Conservation (phyloP, 805 yeast genomes). For the Starmerella scarabaei region DNA sequence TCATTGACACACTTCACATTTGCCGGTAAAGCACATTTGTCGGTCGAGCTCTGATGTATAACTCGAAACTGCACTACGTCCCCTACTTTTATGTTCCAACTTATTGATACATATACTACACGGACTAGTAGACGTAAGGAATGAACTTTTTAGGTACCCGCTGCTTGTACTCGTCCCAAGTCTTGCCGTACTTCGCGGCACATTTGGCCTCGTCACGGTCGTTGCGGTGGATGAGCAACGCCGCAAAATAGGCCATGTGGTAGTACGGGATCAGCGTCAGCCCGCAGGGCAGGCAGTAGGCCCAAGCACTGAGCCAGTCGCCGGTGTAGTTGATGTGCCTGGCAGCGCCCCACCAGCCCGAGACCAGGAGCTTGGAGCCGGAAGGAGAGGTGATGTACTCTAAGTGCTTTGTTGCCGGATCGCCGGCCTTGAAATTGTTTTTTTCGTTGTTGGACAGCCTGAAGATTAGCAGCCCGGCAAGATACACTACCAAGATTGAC, state of each 20-base stretch:
- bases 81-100: too few relatives aligned
- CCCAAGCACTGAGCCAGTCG: slow-evolving; percentile 81
- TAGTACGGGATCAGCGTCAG: slow-evolving; percentile 72
- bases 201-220: slow-evolving; percentile 86
- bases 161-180: slow-evolving; percentile 73
- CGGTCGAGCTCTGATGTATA: too few relatives aligned
- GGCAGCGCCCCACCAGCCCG: slow-evolving; percentile 93
- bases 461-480: slow-evolving; percentile 68
- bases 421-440: slow-evolving; percentile 67
- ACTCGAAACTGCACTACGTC: too few relatives aligned
- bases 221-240: slow-evolving; percentile 77
- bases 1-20: too few relatives aligned
- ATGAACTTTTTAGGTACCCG: slow-evolving; percentile 80
- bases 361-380: slow-evolving; percentile 67
- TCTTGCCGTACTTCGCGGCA: slow-evolving; percentile 65
- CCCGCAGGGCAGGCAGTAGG: slow-evolving; percentile 90
- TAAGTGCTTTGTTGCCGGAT: slow-evolving; percentile 46
- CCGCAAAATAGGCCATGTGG: slow-evolving; percentile 71
- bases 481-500: slow-evolving; percentile 37
- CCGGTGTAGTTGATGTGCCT: slow-evolving; percentile 94
- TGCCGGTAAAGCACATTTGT: too few relatives aligned
- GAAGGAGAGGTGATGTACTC: slow-evolving; percentile 57
- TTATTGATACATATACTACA: too few relatives aligned
- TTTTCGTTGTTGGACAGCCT: slow-evolving; percentile 75
- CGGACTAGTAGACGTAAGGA: slow-evolving; percentile 70